phyloP scores from a whole-genome alignment of 257 asterid genomes.

The Solanum gandarillasii region DNA sequence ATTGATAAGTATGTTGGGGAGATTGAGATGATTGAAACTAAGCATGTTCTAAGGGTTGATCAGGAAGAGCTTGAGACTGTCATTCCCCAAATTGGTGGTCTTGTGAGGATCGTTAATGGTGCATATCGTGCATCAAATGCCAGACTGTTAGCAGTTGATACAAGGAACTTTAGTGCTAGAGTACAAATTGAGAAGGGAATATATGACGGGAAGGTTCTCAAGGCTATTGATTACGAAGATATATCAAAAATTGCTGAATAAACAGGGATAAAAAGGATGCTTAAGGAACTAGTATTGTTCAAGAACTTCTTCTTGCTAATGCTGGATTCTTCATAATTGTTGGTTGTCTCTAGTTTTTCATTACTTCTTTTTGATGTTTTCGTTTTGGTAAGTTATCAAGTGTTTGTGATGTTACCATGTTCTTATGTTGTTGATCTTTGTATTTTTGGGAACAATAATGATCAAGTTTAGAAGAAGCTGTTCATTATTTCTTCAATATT shows the following conservation, averaged over 20 bases:
- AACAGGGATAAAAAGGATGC: not conserved
- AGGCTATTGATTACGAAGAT: constrained; percentile 85
- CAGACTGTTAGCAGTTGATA: constrained; percentile 49
- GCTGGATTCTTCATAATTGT: not conserved
- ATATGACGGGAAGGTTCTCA: constrained; percentile 75
- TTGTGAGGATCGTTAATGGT: constrained; percentile 80
- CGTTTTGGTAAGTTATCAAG: not conserved
- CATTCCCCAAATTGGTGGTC: constrained; percentile 90
- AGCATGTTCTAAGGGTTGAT: constrained; percentile 81
- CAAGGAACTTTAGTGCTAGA: constrained; percentile 59
- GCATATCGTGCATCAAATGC: constrained; percentile 80
- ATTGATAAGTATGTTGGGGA: constrained; percentile 81
- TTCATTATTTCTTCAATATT: not conserved
- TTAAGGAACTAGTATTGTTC: not conserved
- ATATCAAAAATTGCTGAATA: constrained; percentile 53
- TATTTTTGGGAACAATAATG: not conserved
- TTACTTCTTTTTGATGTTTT: not conserved
- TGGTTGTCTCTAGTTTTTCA: not conserved
- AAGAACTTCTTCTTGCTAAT: not conserved
- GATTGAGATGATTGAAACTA: constrained; percentile 86
- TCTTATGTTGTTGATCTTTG: not conserved
- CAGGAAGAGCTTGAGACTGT: constrained; percentile 95
- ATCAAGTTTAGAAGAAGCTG: not conserved
- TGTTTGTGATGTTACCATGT: not conserved
- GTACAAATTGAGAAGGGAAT: constrained; percentile 87